Evolutionary conservation across 148 eudicot genomes (phyloP).

Genomic region (Amaranthus cruentus): DNA sequence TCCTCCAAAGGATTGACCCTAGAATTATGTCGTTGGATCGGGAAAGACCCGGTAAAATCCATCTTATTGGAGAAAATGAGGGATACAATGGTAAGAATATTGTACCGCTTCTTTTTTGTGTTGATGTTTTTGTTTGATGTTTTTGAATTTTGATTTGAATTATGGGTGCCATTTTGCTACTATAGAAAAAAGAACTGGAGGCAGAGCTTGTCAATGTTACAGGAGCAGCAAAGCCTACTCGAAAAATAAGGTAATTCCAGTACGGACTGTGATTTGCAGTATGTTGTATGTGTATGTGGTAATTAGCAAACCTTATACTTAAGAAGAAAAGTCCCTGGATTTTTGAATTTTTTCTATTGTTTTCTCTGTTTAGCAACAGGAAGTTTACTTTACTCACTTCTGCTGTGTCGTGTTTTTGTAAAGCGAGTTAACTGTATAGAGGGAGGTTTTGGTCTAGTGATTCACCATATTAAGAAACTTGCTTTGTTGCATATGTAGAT

Average conservation of each 20-base stretch:
- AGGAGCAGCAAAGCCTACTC: slow-evolving; percentile 78
- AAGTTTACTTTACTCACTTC: not conserved
- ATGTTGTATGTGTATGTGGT: not conserved
- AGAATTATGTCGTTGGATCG: slow-evolving; percentile 99
- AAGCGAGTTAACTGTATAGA: no score
- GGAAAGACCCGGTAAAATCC: slow-evolving; percentile 94
- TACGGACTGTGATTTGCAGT: not conserved
- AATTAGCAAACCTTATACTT: not conserved
- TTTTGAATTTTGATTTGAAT: not conserved
- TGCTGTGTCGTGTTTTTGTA: not conserved
- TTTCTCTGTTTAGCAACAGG: not conserved
- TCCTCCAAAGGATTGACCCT: slow-evolving; percentile 97
- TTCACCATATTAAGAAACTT: no score
- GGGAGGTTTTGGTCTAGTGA: no score
- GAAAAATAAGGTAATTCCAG: slow-evolving; percentile 71
- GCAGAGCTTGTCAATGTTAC: slow-evolving; percentile 91
- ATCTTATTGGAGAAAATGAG: slow-evolving; percentile 97
- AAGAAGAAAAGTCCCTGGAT: not conserved
- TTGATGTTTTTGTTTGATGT: not conserved
- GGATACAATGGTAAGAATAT: slow-evolving; percentile 79
- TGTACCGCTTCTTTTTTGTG: not conserved
- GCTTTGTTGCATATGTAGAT: no score
- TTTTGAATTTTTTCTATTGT: not conserved
- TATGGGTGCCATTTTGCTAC: slow-evolving; percentile 3
- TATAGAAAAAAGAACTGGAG: slow-evolving; percentile 97